These are phyloP conservation scores for Cryptosporidium parvum DNA, from an alignment of 169 alveolate genomes.

Conservation along the genomic window DNA sequence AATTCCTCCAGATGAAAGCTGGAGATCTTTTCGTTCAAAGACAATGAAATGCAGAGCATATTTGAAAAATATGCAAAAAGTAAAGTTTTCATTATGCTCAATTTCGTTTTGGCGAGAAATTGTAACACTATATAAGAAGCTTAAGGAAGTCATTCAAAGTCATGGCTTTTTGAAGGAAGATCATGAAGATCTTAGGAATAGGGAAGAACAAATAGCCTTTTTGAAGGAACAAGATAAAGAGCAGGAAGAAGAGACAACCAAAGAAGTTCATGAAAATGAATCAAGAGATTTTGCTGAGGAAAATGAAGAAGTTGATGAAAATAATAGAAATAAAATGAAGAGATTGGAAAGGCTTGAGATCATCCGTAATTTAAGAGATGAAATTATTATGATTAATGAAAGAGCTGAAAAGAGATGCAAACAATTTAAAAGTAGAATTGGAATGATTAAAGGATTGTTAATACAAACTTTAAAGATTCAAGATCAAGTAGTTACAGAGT, in stretches of 20 bases:
- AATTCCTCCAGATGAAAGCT: constrained; percentile 65
- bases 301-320: background rate
- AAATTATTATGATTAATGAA: constrained; percentile 43
- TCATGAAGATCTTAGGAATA: constrained; percentile 12
- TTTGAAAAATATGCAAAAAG: constrained; percentile 40
- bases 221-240: constrained; percentile 39
- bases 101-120: constrained; percentile 46
- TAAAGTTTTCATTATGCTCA: constrained; percentile 40
- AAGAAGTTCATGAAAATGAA: background rate
- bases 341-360: constrained; percentile 70
- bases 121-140: constrained; percentile 30
- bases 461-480: constrained; percentile 58
- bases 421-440: constrained; percentile 44
- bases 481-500: constrained; percentile 42
- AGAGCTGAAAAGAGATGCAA: constrained; percentile 33
- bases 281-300: background rate
- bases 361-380: constrained; percentile 53
- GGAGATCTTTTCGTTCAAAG: constrained; percentile 61
- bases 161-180: constrained; percentile 60
- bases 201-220: constrained; percentile 11
- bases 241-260: background rate
- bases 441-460: constrained; percentile 52
- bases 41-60: constrained; percentile 47
- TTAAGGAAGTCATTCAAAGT: constrained; percentile 28
- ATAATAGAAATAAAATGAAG: background rate